Conservation (phyloP, 2,329 filamentous ascomycete species). For the Fusarium continuum region DNA sequence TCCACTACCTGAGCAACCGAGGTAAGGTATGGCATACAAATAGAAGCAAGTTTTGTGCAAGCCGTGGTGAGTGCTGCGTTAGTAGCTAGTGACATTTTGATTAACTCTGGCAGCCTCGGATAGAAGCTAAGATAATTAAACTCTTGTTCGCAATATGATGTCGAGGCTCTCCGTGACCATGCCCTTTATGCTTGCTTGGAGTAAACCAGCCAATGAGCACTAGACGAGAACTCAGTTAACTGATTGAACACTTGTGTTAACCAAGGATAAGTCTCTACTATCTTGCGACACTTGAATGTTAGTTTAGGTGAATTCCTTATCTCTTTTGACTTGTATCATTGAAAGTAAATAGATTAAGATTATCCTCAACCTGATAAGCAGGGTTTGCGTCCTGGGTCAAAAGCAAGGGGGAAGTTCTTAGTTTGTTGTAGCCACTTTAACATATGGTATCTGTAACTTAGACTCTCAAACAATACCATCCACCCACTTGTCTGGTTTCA, state of each 20-base stretch:
- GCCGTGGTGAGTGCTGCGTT: neutral
- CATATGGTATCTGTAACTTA: constrained; percentile 8
- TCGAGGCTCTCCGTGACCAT: too few species aligned
- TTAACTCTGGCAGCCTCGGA: neutral
- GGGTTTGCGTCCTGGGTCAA: neutral
- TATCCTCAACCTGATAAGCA: neutral
- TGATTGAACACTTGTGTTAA: too few species aligned
- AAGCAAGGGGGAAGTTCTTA: neutral
- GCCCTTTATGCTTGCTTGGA: too few species aligned
- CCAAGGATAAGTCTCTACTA: too few species aligned
- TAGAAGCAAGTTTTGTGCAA: neutral
- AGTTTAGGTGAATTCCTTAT: too few species aligned
- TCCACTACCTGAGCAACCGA: constrained; percentile 63
- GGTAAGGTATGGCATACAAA: constrained; percentile 26
- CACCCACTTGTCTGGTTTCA: neutral
- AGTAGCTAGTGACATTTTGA: neutral
- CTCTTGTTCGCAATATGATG: neutral
- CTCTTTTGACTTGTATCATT: too few species aligned
- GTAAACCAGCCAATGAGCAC: too few species aligned
- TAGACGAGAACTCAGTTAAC: too few species aligned
- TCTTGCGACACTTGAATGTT: too few species aligned
- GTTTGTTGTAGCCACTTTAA: neutral
- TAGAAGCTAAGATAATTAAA: neutral
- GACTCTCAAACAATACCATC: neutral
- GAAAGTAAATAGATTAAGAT: too few species aligned